phyloP scores from a whole-genome alignment of 2,329 filamentous ascomycete species.

The Zymoseptoria brevis region DNA sequence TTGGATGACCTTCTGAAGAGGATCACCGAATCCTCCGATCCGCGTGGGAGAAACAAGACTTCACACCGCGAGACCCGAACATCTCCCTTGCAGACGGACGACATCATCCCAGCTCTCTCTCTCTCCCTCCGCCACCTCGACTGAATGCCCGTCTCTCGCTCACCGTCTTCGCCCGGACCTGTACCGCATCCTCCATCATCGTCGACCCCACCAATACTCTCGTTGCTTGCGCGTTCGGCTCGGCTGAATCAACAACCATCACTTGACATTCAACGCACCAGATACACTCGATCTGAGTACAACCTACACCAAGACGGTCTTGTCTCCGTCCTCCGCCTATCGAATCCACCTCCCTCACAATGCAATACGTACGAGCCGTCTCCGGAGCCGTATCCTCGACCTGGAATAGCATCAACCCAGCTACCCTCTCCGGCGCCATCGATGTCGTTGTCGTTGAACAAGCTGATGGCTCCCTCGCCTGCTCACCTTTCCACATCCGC shows the following conservation, averaged over 20 bases:
- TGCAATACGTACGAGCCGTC: conserved; percentile 97
- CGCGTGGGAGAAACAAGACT: no score
- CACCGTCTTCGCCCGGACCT: neutral
- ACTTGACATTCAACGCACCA: neutral
- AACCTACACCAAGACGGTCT: neutral
- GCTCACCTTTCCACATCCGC: conserved; percentile 95
- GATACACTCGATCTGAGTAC: neutral
- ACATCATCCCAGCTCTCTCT: no score
- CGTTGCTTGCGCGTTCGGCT: neutral
- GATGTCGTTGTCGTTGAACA: conserved; percentile 98
- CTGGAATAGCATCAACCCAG: conserved; percentile 99
- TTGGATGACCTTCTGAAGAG: neutral
- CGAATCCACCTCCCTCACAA: conserved; percentile 32
- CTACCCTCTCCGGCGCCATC: conserved; percentile 93
- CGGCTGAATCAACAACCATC: neutral
- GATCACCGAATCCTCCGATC: no score
- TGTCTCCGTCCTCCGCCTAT: neutral
- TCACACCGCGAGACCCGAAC: no score
- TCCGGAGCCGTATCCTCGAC: conserved; percentile 94
- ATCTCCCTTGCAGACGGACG: no score
- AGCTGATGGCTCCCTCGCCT: conserved; percentile 77
- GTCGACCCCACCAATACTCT: neutral
- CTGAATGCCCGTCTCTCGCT: no score
- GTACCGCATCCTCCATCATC: neutral
- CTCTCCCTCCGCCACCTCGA: no score